Evolutionary conservation across 306 rosid genomes (phyloP).

Genomic region (Trifolium pratense): DNA sequence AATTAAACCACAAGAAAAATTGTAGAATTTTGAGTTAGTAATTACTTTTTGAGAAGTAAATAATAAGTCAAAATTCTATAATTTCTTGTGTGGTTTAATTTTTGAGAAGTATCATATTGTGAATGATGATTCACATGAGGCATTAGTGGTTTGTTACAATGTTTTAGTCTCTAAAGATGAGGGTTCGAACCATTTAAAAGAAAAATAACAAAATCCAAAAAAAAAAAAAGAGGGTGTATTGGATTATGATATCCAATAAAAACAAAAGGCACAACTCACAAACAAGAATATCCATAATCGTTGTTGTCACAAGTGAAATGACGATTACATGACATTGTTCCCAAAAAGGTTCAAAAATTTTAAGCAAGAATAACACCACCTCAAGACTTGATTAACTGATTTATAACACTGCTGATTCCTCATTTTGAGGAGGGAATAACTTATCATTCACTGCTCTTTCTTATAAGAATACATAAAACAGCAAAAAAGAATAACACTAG

Average conservation of each 20-base stretch:
- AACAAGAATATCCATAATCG: conserved; percentile 16
- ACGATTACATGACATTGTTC: conserved; percentile 25
- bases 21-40: too few relatives aligned
- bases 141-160: too few relatives aligned
- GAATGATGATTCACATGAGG: too few relatives aligned
- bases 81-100: too few relatives aligned
- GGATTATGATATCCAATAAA: neutral
- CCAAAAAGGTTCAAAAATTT: conserved; percentile 12
- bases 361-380: conserved; percentile 10
- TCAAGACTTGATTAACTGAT: conserved; percentile 17
- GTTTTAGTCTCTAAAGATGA: too few relatives aligned
- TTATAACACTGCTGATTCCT: conserved; percentile 32
- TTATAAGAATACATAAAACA: conserved; percentile 44
- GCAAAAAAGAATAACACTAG: conserved; percentile 37
- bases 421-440: conserved; percentile 35
- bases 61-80: too few relatives aligned
- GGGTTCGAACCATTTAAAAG: too few relatives aligned
- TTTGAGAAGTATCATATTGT: too few relatives aligned
- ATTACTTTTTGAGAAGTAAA: too few relatives aligned
- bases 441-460: conserved; percentile 38
- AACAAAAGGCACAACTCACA: neutral
- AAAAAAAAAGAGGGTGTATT: too few relatives aligned
- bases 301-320: conserved; percentile 34
- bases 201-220: too few relatives aligned
- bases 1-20: too few relatives aligned